phyloP scores from a whole-genome alignment of 2,329 filamentous ascomycete genomes.

The Stachybotrys chartarum region DNA sequence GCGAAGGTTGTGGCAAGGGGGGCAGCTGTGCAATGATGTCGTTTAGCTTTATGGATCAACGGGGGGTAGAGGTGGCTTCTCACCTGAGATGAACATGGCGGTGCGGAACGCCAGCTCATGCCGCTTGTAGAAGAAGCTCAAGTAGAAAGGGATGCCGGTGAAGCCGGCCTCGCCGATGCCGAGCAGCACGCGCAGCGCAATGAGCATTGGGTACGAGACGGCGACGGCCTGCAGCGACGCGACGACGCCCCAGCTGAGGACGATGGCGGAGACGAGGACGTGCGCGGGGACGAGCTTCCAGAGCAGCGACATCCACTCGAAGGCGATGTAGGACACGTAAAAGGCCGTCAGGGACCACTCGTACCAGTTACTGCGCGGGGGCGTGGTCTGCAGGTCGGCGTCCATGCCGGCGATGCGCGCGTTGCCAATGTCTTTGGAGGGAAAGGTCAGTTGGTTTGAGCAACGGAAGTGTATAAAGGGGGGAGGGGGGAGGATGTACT shows the following conservation, averaged over 20 bases:
- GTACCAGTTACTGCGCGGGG: conserved; percentile 42
- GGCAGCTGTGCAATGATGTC: conserved; percentile 46
- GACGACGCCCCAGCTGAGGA: conserved; percentile 71
- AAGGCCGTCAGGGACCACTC: conserved; percentile 55
- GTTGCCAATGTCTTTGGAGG: conserved; percentile 50
- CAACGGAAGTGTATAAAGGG: not conserved
- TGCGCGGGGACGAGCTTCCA: conserved; percentile 56
- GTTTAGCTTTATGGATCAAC: not conserved
- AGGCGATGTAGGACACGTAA: conserved; percentile 55
- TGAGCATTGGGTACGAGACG: conserved; percentile 54
- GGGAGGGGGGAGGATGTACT: conserved; percentile 44
- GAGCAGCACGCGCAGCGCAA: conserved; percentile 48
- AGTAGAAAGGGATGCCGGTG: conserved; percentile 55
- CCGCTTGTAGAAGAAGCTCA: conserved; percentile 57
- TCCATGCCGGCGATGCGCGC: conserved; percentile 59
- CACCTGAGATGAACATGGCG: conserved; percentile 75
- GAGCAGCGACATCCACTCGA: conserved; percentile 59
- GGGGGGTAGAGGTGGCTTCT: conserved; percentile 6
- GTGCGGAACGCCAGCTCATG: conserved; percentile 78
- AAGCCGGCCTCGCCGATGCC: conserved; percentile 62
- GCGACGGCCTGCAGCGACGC: conserved; percentile 66
- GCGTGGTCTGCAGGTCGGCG: conserved; percentile 46
- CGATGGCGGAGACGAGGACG: conserved; percentile 52
- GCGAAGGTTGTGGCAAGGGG: conserved; percentile 72
- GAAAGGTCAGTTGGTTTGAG: not conserved